Percentiles rank a stretch among this genome's conserved stretches.
Conservation (phyloP, 1,284 basidiomycete species). For the Lentinus polychrous region DNA sequence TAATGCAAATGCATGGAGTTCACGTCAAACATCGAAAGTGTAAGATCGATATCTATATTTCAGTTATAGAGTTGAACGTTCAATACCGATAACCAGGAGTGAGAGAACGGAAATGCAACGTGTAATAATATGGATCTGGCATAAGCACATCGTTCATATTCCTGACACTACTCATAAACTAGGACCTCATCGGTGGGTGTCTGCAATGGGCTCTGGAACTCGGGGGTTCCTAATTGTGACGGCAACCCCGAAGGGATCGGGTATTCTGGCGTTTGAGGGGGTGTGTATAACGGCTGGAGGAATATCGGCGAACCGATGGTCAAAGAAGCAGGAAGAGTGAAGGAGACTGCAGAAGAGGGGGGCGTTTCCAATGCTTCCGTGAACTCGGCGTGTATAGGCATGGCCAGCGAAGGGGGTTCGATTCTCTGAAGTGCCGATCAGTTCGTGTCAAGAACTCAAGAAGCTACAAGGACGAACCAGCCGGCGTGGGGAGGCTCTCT, state of each 20-base stretch:
- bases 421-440: neutral
- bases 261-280: neutral
- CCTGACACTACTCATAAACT: too few relatives aligned
- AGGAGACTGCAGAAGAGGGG: neutral
- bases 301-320: neutral
- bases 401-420: neutral
- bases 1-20: too few relatives aligned
- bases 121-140: too few relatives aligned
- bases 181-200: neutral
- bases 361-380: neutral
- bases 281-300: constrained; percentile 1
- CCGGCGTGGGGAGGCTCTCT: neutral
- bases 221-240: neutral
- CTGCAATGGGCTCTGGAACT: neutral
- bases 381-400: neutral
- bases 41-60: too few relatives aligned
- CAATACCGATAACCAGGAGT: too few relatives aligned
- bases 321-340: neutral
- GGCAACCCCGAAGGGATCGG: neutral
- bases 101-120: too few relatives aligned
- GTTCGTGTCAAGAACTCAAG: neutral
- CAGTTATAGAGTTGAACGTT: too few relatives aligned
- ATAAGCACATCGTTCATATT: too few relatives aligned
- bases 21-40: too few relatives aligned
- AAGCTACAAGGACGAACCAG: neutral